Evolutionary conservation across 2,329 filamentous ascomycete species (phyloP).

Genomic region (Phaeosphaeria sp.): DNA sequence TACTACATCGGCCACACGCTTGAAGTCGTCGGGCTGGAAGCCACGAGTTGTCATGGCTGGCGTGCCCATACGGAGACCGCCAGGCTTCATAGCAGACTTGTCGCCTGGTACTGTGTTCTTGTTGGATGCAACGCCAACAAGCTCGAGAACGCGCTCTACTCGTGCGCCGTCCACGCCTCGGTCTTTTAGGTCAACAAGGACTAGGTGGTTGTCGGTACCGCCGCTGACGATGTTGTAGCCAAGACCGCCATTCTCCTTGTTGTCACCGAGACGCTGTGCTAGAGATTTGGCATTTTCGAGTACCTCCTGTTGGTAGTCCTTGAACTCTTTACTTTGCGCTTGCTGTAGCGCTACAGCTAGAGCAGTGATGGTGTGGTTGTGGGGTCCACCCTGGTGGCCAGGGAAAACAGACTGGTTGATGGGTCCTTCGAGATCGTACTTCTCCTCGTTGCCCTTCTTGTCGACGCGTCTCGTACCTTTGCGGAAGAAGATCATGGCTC

Average conservation of each 20-base stretch:
- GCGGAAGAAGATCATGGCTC: conserved; percentile 99
- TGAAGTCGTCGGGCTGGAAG: conserved; percentile 91
- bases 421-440: conserved; percentile 92
- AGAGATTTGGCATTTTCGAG: conserved; percentile 92
- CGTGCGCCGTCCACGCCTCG: conserved; percentile 88
- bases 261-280: conserved; percentile 71
- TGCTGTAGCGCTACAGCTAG: conserved; percentile 95
- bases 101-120: conserved; percentile 99
- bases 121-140: conserved; percentile 99
- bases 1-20: conserved; percentile 61
- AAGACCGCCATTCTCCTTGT: conserved; percentile 72
- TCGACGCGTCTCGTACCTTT: conserved; percentile 92
- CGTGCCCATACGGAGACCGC: conserved; percentile 93
- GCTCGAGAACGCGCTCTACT: conserved; percentile 93
- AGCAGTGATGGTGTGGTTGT: conserved; percentile 99
- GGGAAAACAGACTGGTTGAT: conserved; percentile 99
- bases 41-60: conserved; percentile 97
- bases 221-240: conserved; percentile 95
- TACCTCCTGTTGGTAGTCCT: conserved; percentile 91
- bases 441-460: conserved; percentile 87
- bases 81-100: conserved; percentile 94
- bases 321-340: conserved; percentile 88
- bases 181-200: conserved; percentile 90
- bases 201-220: conserved; percentile 97
- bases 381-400: conserved; percentile 95